Evolutionary conservation across 83 land plant species (phyloP).

Genomic region (Diphasiastrum complanatum): DNA sequence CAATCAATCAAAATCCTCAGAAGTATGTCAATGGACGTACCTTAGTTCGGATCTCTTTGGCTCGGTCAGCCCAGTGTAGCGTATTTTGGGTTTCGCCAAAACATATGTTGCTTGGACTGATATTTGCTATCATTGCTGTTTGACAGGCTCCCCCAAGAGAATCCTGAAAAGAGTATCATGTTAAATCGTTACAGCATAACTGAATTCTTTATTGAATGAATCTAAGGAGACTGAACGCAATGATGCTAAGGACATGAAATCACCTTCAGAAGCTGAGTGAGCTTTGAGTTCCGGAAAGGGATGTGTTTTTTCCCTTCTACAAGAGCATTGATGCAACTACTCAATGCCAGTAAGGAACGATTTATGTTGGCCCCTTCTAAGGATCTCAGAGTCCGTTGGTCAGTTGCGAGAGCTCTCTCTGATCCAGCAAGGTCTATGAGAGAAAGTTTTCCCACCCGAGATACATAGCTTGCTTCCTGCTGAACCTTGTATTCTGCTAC

Average conservation of each 20-base stretch:
- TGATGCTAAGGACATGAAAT: neutral
- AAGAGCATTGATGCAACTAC: slow-evolving; percentile 92
- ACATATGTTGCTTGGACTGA: slow-evolving; percentile 66
- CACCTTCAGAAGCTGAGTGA: slow-evolving; percentile 87
- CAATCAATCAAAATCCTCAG: neutral
- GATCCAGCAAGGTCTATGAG: slow-evolving; percentile 95
- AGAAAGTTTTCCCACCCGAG: slow-evolving; percentile 73
- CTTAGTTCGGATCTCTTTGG: slow-evolving; percentile 90
- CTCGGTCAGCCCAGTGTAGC: slow-evolving; percentile 95
- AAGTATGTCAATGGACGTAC: slow-evolving; percentile 20
- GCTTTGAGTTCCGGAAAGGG: slow-evolving; percentile 88
- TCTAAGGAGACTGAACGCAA: neutral
- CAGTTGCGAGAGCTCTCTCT: slow-evolving; percentile 93
- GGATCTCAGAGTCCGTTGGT: slow-evolving; percentile 81
- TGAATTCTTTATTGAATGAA: neutral
- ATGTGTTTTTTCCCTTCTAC: slow-evolving; percentile 94
- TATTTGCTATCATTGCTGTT: slow-evolving; percentile 95
- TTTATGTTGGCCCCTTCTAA: slow-evolving; percentile 95
- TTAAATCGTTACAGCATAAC: slow-evolving; percentile 4
- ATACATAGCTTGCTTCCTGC: slow-evolving; percentile 36
- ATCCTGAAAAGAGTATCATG: slow-evolving; percentile 34
- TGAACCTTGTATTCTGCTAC: slow-evolving; percentile 64
- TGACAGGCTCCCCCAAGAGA: slow-evolving; percentile 84
- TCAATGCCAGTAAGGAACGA: slow-evolving; percentile 82
- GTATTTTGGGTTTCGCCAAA: slow-evolving; percentile 94